Conservation (phyloP, 2,329 filamentous ascomycete genomes). For the Penicillium griseofulvum region DNA sequence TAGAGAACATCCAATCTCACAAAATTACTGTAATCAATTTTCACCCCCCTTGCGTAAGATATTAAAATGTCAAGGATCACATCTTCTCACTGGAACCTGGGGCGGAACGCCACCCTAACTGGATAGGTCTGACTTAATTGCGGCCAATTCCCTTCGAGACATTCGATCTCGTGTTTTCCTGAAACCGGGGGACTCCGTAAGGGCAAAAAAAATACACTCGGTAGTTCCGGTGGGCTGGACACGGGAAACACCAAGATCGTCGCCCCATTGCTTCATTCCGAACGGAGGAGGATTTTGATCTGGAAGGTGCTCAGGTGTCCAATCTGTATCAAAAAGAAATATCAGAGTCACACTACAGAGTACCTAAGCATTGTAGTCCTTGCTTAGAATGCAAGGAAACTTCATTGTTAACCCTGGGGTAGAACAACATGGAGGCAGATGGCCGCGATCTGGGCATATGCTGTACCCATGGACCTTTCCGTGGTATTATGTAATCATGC, state of each 20-base stretch:
- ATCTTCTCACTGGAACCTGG: slow-evolving; percentile 17
- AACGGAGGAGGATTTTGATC: not conserved
- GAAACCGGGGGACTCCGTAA: not conserved
- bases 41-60: slow-evolving; percentile 1
- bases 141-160: not conserved
- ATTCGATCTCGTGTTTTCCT: not conserved
- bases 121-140: not conserved
- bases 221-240: slow-evolving; percentile 14
- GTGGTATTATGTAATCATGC: not conserved
- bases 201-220: not conserved
- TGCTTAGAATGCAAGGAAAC: not conserved
- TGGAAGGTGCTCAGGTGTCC: not conserved
- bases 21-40: not conserved
- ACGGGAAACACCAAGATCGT: slow-evolving; percentile 12
- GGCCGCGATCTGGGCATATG: too few species aligned
- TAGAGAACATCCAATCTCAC: too few species aligned
- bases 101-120: slow-evolving; percentile 21
- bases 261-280: slow-evolving; percentile 8
- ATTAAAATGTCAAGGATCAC: not conserved
- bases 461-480: too few species aligned
- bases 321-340: not conserved
- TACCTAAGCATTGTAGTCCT: not conserved
- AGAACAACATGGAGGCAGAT: not conserved
- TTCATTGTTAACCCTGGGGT: not conserved
- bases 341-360: not conserved